Percentiles rank a stretch among this genome's conserved stretches.
phyloP scores from a whole-genome alignment of 2,329 filamentous ascomycete genomes.

The Trichoderma semiorbis region DNA sequence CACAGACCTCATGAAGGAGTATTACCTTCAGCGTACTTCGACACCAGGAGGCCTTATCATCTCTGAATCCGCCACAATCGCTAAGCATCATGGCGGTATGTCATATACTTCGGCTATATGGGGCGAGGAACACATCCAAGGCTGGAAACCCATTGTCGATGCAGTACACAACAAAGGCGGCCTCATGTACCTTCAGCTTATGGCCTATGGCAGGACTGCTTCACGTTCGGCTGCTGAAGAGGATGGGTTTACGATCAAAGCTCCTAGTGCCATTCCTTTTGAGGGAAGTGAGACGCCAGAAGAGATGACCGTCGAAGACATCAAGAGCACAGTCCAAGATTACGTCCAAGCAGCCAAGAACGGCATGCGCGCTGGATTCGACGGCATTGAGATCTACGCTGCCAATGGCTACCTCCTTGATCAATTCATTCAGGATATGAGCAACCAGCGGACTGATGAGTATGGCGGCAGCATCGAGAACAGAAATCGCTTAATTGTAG shows the following conservation, averaged over 20 bases:
- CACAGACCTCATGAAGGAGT: background rate
- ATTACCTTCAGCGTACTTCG: background rate
- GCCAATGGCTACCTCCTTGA: conserved; percentile 59
- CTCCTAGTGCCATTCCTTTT: background rate
- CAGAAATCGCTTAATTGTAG: conserved; percentile 44
- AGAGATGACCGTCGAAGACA: conserved; percentile 61
- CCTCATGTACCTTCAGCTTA: conserved; percentile 47
- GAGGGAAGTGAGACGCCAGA: conserved; percentile 41
- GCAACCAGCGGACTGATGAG: conserved; percentile 47
- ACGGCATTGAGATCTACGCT: conserved; percentile 40
- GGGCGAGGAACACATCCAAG: conserved; percentile 1
- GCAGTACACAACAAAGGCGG: background rate
- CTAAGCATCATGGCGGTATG: conserved; percentile 30
- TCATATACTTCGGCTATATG: conserved; percentile 17
- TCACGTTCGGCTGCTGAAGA: conserved; percentile 26
- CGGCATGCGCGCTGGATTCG: conserved; percentile 54
- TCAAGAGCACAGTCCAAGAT: conserved; percentile 55
- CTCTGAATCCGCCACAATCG: conserved; percentile 35
- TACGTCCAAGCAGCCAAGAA: conserved; percentile 52
- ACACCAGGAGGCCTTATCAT: background rate
- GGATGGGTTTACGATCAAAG: conserved; percentile 25
- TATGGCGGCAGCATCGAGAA: conserved; percentile 51
- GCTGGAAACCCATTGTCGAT: background rate
- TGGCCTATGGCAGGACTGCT: conserved; percentile 56
- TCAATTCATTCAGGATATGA: conserved; percentile 51